Evolutionary conservation across 1,284 basidiomycete genomes (phyloP).

Genomic region (Cronartium quercuum): DNA sequence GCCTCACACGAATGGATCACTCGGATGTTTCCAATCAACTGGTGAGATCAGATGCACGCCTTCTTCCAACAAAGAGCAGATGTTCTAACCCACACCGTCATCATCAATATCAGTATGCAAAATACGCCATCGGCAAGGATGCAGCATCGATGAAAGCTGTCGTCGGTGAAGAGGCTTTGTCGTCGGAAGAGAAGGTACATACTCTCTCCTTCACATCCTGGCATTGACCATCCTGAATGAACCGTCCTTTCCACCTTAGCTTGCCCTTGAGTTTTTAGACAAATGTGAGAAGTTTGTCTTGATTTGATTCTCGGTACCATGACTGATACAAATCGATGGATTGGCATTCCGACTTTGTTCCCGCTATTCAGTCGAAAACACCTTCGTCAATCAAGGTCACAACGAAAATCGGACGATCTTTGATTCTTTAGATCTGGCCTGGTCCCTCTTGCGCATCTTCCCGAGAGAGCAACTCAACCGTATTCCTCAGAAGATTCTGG

Average conservation of each 20-base stretch:
- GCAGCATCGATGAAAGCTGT: conserved; percentile 99
- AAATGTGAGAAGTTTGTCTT: conserved; percentile 22
- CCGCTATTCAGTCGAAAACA: conserved; percentile 44
- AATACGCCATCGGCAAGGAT: conserved; percentile 95
- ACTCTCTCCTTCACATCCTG: background rate
- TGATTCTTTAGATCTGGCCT: conserved; percentile 93
- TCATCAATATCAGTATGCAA: conserved; percentile 68
- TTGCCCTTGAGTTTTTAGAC: conserved; percentile 33
- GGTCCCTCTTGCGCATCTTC: conserved; percentile 95
- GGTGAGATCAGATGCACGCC: conserved; percentile 54
- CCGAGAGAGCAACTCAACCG: conserved; percentile 97
- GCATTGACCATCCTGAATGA: background rate
- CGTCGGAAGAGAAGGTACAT: conserved; percentile 71
- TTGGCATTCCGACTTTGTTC: background rate
- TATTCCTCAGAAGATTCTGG: conserved; percentile 47
- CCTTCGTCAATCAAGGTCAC: conserved; percentile 58
- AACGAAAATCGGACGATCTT: conserved; percentile 97
- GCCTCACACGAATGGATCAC: conserved; percentile 95
- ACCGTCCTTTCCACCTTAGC: background rate
- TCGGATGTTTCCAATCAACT: conserved; percentile 97
- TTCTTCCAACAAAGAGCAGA: background rate
- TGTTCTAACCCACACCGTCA: background rate
- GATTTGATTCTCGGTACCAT: background rate
- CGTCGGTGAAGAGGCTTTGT: conserved; percentile 95
- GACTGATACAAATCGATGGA: background rate